These are phyloP conservation scores for Conoideocrella luteorostrata DNA, from an alignment of 2,329 filamentous ascomycete genomes.

Conservation along the genomic window DNA sequence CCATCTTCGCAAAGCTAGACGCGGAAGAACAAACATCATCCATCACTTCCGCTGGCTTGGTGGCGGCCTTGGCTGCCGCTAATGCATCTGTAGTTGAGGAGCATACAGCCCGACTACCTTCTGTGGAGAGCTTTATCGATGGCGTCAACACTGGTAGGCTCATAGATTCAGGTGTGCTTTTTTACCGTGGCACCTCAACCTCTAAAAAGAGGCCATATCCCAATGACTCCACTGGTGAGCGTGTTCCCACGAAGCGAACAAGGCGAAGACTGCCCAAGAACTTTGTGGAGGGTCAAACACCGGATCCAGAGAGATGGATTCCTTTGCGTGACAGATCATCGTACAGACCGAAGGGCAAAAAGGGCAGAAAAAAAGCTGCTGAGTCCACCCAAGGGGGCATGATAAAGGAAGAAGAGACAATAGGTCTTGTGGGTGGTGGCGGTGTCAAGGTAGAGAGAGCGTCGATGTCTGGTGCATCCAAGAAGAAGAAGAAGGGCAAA, in stretches of 20 bases:
- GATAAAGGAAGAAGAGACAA: conserved; percentile 65
- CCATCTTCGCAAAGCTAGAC: conserved; percentile 72
- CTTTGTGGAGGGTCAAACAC: conserved; percentile 69
- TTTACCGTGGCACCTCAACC: conserved; percentile 27
- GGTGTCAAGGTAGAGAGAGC: conserved; percentile 61
- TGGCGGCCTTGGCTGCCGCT: conserved; percentile 68
- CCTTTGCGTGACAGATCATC: conserved; percentile 82
- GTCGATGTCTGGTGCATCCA: conserved; percentile 30
- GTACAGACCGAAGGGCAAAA: conserved; percentile 86
- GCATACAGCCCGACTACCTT: conserved; percentile 51
- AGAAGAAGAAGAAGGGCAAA: conserved; percentile 48
- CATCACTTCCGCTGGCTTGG: conserved; percentile 71
- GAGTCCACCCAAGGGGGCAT: conserved; percentile 81
- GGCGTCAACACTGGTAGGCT: conserved; percentile 57
- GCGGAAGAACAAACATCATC: conserved; percentile 59
- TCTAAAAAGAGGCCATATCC: conserved; percentile 43
- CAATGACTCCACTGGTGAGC: conserved; percentile 29
- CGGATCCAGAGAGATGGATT: conserved; percentile 89
- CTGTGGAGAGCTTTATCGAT: conserved; percentile 54
- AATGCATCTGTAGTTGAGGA: conserved; percentile 50
- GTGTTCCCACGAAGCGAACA: conserved; percentile 49
- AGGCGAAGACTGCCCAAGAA: conserved; percentile 63
- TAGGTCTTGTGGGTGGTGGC: conserved; percentile 57
- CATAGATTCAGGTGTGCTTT: conserved; percentile 57
- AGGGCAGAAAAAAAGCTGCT: conserved; percentile 75